A percentile compares a stretch with the other conserved stretches of the same genome.
phyloP scores from a whole-genome alignment of 2,329 filamentous ascomycete genomes.

The Monosporascus ibericus region DNA sequence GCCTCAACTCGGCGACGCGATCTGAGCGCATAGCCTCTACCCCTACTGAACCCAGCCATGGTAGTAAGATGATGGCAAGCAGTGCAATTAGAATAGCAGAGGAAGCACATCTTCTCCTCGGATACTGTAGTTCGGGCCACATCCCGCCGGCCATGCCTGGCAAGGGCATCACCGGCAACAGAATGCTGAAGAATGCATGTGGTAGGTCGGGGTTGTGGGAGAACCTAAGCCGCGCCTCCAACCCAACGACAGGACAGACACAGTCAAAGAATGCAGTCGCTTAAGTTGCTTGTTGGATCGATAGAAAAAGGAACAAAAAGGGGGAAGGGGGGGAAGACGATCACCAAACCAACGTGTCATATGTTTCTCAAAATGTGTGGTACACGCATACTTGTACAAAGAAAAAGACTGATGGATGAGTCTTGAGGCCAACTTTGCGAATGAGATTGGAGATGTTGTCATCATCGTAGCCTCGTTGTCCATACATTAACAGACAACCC shows the following conservation, averaged over 20 bases:
- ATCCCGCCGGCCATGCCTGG: constrained; percentile 28
- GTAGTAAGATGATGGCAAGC: constrained; percentile 22
- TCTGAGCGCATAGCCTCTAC: constrained; percentile 49
- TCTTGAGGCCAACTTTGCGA: neutral
- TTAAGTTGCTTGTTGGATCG: too few species aligned
- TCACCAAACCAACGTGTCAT: too few species aligned
- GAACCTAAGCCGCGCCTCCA: neutral
- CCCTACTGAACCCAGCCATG: constrained; percentile 32
- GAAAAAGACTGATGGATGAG: neutral
- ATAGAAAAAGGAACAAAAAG: too few species aligned
- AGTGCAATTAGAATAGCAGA: constrained; percentile 18
- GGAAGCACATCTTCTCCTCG: constrained; percentile 10
- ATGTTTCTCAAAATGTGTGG: too few species aligned
- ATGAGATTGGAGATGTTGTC: neutral
- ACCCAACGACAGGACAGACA: too few species aligned
- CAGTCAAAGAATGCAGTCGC: too few species aligned
- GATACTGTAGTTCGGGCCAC: constrained; percentile 16
- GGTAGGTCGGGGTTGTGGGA: constrained; percentile 3
- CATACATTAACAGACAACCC: neutral
- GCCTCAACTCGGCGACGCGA: constrained; percentile 49
- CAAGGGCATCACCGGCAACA: constrained; percentile 35
- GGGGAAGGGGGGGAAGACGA: too few species aligned
- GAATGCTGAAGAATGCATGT: constrained; percentile 27
- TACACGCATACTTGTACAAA: neutral
- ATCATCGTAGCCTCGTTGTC: neutral